These are phyloP conservation scores for Floccularia luteovirens DNA, from an alignment of 768 basidiomycete genomes.

Conservation along the genomic window DNA sequence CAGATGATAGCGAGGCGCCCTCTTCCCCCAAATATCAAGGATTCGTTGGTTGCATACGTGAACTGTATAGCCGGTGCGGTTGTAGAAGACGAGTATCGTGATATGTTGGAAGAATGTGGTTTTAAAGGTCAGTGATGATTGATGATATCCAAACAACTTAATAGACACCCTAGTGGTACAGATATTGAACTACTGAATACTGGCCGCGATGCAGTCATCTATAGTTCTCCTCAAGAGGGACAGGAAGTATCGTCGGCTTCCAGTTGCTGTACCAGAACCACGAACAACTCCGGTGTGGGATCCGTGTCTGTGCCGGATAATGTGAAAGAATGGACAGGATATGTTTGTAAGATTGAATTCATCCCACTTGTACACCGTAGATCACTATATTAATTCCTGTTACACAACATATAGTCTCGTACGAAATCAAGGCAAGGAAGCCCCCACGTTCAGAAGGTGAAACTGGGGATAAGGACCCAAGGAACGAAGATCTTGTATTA, in stretches of 20 bases:
- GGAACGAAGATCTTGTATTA: conserved; percentile 18
- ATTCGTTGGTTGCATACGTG: conserved; percentile 31
- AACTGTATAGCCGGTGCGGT: conserved; percentile 43
- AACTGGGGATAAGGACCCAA: too few relatives aligned
- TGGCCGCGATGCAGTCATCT: background rate
- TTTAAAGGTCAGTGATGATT: conserved; percentile 27
- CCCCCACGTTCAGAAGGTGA: too few relatives aligned
- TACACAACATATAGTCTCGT: conserved; percentile 26
- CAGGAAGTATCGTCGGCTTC: too few relatives aligned
- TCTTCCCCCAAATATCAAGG: conserved; percentile 31
- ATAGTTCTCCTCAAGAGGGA: background rate
- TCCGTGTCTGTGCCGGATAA: conserved; percentile 25
- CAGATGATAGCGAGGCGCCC: conserved; percentile 41
- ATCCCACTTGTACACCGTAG: background rate
- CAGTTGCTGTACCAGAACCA: conserved; percentile 9
- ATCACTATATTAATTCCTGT: background rate
- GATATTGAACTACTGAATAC: conserved; percentile 29
- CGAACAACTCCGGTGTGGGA: conserved; percentile 4
- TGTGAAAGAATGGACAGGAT: conserved; percentile 35
- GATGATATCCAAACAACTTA: background rate
- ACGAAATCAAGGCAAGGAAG: conserved; percentile 39
- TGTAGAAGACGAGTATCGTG: conserved; percentile 25
- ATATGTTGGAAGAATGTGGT: conserved; percentile 28
- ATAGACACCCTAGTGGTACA: conserved; percentile 33
- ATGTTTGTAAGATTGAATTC: background rate